These are phyloP conservation scores for Annulohypoxylon bovei DNA, from an alignment of 495 filamentous ascomycete species.

Conservation along the genomic window DNA sequence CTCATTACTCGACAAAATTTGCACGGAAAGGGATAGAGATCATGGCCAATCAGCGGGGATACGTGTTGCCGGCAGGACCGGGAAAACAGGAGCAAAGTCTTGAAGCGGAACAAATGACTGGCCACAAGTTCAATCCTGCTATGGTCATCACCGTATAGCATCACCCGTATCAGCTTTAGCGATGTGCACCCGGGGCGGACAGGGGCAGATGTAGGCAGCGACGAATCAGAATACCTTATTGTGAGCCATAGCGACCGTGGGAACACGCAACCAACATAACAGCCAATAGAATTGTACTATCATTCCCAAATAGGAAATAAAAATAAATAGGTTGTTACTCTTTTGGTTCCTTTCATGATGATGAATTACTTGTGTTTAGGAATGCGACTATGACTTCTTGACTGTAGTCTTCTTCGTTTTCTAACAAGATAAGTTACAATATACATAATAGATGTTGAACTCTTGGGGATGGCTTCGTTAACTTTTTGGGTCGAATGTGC, in stretches of 20 bases:
- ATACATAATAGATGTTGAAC: background rate
- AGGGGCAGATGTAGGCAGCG: too few species aligned
- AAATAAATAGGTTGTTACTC: too few species aligned
- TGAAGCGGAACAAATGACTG: background rate
- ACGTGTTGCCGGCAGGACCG: slow-evolving; percentile 46
- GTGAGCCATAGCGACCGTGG: background rate
- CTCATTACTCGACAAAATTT: slow-evolving; percentile 60
- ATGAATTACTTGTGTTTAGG: too few species aligned
- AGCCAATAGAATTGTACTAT: background rate
- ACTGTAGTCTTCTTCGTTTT: too few species aligned
- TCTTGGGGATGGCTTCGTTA: background rate
- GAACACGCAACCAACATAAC: background rate
- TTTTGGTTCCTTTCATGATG: too few species aligned
- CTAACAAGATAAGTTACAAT: too few species aligned
- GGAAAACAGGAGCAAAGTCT: background rate
- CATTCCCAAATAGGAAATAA: background rate
- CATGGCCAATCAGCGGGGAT: slow-evolving; percentile 63
- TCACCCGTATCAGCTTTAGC: too few species aligned
- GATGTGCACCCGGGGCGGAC: too few species aligned
- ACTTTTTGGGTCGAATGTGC: background rate
- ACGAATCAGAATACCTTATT: too few species aligned
- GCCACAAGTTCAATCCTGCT: background rate
- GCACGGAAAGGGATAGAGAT: slow-evolving; percentile 51
- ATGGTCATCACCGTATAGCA: background rate
- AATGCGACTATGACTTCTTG: too few species aligned